These are phyloP conservation scores for Epichloe hybrida DNA, from an alignment of 2,329 filamentous ascomycete genomes.

Conservation along the genomic window DNA sequence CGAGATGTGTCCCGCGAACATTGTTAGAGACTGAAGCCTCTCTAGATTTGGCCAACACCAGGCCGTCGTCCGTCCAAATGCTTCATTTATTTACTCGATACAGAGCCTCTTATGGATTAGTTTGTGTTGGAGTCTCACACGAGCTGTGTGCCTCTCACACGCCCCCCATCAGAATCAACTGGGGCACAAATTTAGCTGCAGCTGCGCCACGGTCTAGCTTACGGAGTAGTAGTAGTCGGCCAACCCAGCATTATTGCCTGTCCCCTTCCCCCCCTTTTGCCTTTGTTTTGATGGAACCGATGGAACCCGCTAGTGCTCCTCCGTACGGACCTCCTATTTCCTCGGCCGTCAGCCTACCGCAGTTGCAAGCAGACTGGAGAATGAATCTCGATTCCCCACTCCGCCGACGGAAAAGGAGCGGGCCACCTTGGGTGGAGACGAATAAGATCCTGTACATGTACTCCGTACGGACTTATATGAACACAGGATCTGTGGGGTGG, in stretches of 20 bases:
- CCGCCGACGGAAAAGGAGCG: background rate
- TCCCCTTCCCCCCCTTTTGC: background rate
- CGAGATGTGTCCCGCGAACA: background rate
- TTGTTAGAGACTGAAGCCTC: background rate
- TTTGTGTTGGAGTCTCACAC: background rate
- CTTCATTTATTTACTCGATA: background rate
- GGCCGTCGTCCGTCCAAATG: background rate
- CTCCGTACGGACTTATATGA: no score
- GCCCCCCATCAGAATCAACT: background rate
- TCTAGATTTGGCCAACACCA: background rate
- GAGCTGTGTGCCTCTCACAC: background rate
- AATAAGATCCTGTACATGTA: no score
- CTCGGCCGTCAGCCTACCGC: no score
- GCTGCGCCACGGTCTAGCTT: background rate
- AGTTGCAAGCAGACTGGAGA: no score
- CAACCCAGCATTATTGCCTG: background rate
- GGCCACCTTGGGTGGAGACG: background rate
- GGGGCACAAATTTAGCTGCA: background rate
- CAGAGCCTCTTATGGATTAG: no score
- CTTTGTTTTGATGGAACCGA: background rate
- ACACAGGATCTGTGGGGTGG: no score
- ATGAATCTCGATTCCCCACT: background rate
- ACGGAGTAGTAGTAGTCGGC: background rate
- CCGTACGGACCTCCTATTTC: no score
- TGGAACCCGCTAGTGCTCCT: no score